phyloP scores from a whole-genome alignment of 2,329 filamentous ascomycete genomes.

The Trichoderma asperellum region DNA sequence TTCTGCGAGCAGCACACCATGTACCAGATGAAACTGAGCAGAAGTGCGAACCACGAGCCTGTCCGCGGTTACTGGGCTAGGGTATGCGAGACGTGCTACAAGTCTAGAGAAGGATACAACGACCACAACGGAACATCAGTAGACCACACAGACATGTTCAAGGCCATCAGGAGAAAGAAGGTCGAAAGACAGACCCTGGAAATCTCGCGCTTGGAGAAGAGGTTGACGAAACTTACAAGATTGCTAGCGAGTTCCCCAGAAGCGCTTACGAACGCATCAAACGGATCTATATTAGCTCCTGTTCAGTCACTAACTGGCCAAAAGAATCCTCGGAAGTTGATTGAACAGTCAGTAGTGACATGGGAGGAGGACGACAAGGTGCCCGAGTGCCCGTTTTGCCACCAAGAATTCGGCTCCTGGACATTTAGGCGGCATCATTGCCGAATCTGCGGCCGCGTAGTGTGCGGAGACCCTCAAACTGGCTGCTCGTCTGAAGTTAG shows the following conservation, averaged over 20 bases:
- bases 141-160: constrained; percentile 75
- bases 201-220: constrained; percentile 86
- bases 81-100: constrained; percentile 99
- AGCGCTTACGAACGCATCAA: constrained; percentile 55
- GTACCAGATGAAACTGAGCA: constrained; percentile 98
- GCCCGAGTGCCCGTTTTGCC: constrained; percentile 84
- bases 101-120: constrained; percentile 93
- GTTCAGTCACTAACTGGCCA: constrained; percentile 66
- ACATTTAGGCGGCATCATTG: constrained; percentile 94
- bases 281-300: constrained; percentile 61
- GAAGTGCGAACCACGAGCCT: constrained; percentile 87
- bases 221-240: constrained; percentile 86
- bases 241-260: constrained; percentile 76
- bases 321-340: constrained; percentile 73
- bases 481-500: constrained; percentile 83
- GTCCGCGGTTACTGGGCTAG: constrained; percentile 89
- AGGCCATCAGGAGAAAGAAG: constrained; percentile 70
- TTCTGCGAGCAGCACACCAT: constrained; percentile 99
- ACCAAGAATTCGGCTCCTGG: constrained; percentile 93
- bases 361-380: constrained; percentile 94
- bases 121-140: constrained; percentile 75
- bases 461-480: constrained; percentile 86
- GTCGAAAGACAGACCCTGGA: constrained; percentile 88
- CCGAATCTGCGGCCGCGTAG: constrained; percentile 87
- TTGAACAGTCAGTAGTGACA: constrained; percentile 90